Base-by-base conservation (phyloP, 495 filamentous ascomycete species). In the Lichenothelia convexa region DNA sequence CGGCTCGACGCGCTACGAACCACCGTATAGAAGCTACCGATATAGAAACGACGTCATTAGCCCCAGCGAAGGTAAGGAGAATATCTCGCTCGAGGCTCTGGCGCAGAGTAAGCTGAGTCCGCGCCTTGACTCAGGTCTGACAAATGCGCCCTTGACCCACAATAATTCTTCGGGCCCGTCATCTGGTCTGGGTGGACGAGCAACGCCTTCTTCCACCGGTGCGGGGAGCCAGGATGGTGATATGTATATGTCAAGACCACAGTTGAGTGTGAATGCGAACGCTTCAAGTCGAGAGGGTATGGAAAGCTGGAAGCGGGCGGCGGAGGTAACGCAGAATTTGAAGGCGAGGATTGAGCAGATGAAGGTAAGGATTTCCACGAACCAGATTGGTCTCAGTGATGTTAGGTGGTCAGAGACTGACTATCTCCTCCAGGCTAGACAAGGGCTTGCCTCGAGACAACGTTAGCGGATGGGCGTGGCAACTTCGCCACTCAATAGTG, bases 321-420 rank as follows among this genome's bases (percentile, higher is more conserved):
- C 89, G n/a, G 91, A 99, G 62, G 91, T 99, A 8, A 99, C 91
- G 27, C 94, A 80, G 55, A 84, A 89, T 56, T 58, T 99, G 49
- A 99, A 95, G 64, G 78, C 85, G 30, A 70, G 87, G 56, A 99
- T 99, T 55, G 91, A 99, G 65, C 62, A 74, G 55, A 79, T 79
- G 74, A 79, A 79, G 70, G 74, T 78, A 45, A 31, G 68, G 56
- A 9, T 41, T 18, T 12, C 23, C 24, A 9, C 24, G 9, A 13
- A 13, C 24, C 24, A n/a, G n/a, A n/a, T n/a, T n/a, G n/a, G n/a
- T n/a, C n/a, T n/a, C n/a, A n/a, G n/a, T n/a, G n/a, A n/a, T n/a
- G n/a, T n/a, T n/a, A n/a, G n/a, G n/a, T n/a, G n/a, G n/a, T n/a
- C n/a, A n/a, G n/a, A n/a, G n/a, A n/a, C n/a, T n/a, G n/a, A n/a